Conservation (phyloP, 352 stramenopile species). For the Hyaloperonospora brassicae region DNA sequence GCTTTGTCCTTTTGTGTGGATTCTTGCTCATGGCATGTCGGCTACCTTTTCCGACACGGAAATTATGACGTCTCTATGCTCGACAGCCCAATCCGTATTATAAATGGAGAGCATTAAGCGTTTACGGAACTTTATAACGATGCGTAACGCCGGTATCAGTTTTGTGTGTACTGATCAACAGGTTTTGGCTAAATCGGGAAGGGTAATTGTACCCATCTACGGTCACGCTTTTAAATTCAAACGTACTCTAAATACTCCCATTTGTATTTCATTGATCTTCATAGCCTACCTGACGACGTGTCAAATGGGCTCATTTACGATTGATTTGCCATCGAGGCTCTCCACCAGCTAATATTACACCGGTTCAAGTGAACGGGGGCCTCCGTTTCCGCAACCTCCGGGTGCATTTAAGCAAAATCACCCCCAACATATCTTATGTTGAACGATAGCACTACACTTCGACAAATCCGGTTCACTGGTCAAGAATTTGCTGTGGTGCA, state of each 20-base stretch:
- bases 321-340: background rate
- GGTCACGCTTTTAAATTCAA: background rate
- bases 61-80: background rate
- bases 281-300: background rate
- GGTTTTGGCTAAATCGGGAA: background rate
- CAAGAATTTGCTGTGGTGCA: background rate
- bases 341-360: background rate
- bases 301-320: background rate
- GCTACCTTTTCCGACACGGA: background rate
- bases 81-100: background rate
- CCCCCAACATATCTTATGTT: background rate
- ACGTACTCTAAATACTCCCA: background rate
- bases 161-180: background rate
- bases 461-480: background rate
- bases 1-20: slow-evolving; percentile 10
- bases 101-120: background rate
- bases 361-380: background rate
- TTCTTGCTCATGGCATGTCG: background rate
- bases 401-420: background rate
- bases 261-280: too few relatives aligned
- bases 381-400: background rate
- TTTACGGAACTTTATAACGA: background rate
- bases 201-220: too few relatives aligned
- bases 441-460: background rate
- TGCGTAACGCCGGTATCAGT: background rate